A percentile compares a stretch with the other conserved stretches of the same genome.
Conservation (phyloP, 257 asterid species). For the Apocynum venetum region DNA sequence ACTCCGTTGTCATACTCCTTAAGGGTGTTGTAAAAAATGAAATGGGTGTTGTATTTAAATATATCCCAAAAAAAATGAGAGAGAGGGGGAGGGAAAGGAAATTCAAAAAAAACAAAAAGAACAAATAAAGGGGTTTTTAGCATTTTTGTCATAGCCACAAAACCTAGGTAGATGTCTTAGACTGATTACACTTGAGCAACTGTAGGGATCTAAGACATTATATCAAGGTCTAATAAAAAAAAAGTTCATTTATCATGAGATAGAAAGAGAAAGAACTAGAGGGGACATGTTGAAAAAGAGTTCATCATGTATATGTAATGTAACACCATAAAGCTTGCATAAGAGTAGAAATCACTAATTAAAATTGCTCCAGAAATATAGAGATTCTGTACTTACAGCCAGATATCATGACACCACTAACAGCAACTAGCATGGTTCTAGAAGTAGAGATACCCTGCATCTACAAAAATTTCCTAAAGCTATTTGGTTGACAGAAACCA, state of each 20-base stretch:
- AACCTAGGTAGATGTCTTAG: no score
- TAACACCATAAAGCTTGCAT: not conserved
- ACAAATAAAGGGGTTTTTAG: no score
- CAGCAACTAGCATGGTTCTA: not conserved
- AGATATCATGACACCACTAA: not conserved
- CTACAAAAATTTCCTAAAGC: not conserved
- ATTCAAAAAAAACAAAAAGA: no score
- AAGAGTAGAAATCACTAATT: not conserved
- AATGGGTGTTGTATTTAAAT: no score
- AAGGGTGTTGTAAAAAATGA: no score
- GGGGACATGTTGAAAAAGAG: not conserved
- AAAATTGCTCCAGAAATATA: not conserved
- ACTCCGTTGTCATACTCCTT: no score
- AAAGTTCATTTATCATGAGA: not conserved
- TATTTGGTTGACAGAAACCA: not conserved
- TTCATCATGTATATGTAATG: not conserved
- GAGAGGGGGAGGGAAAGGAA: no score
- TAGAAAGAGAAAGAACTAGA: not conserved
- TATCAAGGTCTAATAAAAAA: not conserved
- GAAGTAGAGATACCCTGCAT: not conserved
- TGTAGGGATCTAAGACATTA: not conserved
- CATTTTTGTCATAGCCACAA: no score
- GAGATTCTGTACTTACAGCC: not conserved
- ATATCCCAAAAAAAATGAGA: no score
- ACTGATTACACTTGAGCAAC: not conserved